Evolutionary conservation across 768 basidiomycete genomes (phyloP).

Genomic region (Tephrocybe rancida): DNA sequence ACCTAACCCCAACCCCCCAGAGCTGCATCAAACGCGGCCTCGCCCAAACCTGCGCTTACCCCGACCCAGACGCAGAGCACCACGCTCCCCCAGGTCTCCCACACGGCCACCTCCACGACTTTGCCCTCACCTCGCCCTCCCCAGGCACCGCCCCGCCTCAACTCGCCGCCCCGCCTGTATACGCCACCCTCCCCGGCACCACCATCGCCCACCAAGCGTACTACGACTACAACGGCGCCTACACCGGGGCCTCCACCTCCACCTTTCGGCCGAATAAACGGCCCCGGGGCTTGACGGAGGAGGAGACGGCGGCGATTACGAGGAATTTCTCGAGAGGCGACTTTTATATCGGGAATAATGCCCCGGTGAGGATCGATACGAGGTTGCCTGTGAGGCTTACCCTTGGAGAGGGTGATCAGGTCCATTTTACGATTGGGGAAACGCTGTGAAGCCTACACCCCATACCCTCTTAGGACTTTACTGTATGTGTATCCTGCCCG

Average conservation of each 20-base stretch:
- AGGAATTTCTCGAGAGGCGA: slow-evolving; percentile 82
- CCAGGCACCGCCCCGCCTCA: slow-evolving; percentile 34
- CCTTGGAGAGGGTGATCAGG: slow-evolving; percentile 81
- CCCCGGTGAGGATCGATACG: slow-evolving; percentile 82
- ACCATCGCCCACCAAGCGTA: slow-evolving; percentile 67
- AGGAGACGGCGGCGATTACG: slow-evolving; percentile 75
- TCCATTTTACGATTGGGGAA: slow-evolving; percentile 62
- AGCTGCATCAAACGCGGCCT: slow-evolving; percentile 83
- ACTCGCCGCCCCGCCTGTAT: slow-evolving; percentile 52
- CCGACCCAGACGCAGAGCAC: slow-evolving; percentile 70
- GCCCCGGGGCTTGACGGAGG: slow-evolving; percentile 78
- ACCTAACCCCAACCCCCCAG: slow-evolving; percentile 34
- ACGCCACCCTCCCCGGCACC: slow-evolving; percentile 45
- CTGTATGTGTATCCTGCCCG: too few species aligned
- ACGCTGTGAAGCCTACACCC: slow-evolving; percentile 23
- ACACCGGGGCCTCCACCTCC: slow-evolving; percentile 70
- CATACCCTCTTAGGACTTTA: background rate
- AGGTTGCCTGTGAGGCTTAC: slow-evolving; percentile 79
- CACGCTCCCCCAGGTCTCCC: slow-evolving; percentile 38
- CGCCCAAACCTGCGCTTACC: slow-evolving; percentile 70
- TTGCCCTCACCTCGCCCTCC: slow-evolving; percentile 18
- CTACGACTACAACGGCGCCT: slow-evolving; percentile 76
- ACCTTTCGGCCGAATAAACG: slow-evolving; percentile 83
- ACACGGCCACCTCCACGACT: slow-evolving; percentile 16
- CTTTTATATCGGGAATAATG: slow-evolving; percentile 80